These are phyloP conservation scores for Leccinellum rugosiceps DNA, from an alignment of 768 basidiomycete species.

Conservation along the genomic window DNA sequence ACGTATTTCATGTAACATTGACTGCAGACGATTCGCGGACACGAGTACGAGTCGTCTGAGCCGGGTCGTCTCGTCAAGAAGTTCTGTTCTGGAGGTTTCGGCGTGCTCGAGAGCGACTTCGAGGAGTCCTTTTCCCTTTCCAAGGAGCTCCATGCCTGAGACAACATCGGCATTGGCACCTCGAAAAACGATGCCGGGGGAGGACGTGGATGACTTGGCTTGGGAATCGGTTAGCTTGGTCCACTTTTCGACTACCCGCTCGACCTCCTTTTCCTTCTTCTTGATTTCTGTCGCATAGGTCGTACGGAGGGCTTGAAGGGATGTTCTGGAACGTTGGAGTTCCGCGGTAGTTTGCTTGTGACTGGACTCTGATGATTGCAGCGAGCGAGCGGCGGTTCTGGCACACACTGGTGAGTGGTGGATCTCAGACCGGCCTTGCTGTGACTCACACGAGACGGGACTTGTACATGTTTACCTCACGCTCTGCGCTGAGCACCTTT, in stretches of 20 bases:
- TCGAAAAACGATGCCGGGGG: constrained; percentile 49
- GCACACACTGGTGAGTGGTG: constrained; percentile 5
- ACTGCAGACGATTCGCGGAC: constrained; percentile 63
- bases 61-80: constrained; percentile 61
- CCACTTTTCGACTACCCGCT: constrained; percentile 74
- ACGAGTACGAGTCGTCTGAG: constrained; percentile 59
- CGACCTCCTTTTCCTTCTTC: constrained; percentile 78
- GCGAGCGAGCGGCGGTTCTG: constrained; percentile 51
- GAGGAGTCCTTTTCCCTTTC: constrained; percentile 51
- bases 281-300: constrained; percentile 70
- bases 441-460: constrained; percentile 63
- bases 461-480: constrained; percentile 73
- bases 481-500: constrained; percentile 66
- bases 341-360: constrained; percentile 72
- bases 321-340: constrained; percentile 67
- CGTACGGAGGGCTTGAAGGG: constrained; percentile 65
- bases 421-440: not conserved
- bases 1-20: constrained; percentile 47
- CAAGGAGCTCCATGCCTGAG: constrained; percentile 42
- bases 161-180: constrained; percentile 50
- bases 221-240: constrained; percentile 67
- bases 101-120: constrained; percentile 73
- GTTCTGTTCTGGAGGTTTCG: constrained; percentile 58
- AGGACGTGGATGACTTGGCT: constrained; percentile 46
- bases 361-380: constrained; percentile 57